Evolutionary conservation across 2,329 filamentous ascomycete species (phyloP).

Genomic region (Magnaporthiopsis rhizophila): DNA sequence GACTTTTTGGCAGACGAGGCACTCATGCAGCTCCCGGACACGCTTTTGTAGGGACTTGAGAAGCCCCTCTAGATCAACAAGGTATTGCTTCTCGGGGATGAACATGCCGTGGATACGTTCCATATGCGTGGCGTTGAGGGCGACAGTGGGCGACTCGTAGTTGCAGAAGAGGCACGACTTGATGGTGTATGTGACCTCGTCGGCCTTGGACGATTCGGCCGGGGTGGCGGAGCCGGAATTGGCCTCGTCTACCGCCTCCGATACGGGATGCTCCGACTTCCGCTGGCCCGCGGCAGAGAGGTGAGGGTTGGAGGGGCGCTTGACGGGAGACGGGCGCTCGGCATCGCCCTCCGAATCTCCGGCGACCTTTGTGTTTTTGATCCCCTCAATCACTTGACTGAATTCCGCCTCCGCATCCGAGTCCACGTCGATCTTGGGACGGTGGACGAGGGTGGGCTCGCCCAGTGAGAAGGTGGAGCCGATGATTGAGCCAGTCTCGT

Average conservation of each 20-base stretch:
- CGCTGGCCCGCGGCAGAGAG: constrained; percentile 30
- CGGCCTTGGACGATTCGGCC: constrained; percentile 13
- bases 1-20: constrained; percentile 78
- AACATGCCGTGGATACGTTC: constrained; percentile 90
- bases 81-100: constrained; percentile 78
- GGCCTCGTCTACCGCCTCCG: constrained; percentile 27
- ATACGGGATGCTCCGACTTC: constrained; percentile 38
- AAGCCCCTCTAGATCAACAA: constrained; percentile 76
- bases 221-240: constrained; percentile 36
- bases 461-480: constrained; percentile 89
- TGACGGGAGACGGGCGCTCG: constrained; percentile 40
- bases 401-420: constrained; percentile 68
- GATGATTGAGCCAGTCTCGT: constrained; percentile 73
- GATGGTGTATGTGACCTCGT: constrained; percentile 24
- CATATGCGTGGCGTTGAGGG: constrained; percentile 84
- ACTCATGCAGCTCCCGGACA: constrained; percentile 73
- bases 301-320: constrained; percentile 45
- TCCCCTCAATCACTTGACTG: constrained; percentile 65
- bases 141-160: constrained; percentile 65
- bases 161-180: constrained; percentile 84
- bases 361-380: constrained; percentile 55
- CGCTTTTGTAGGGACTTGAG: constrained; percentile 71
- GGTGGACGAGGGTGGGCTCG: constrained; percentile 45
- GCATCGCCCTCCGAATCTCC: constrained; percentile 30
- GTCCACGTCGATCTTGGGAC: constrained; percentile 37